These are phyloP conservation scores for Voacanga thouarsii DNA, from an alignment of 257 asterid genomes.

Conservation along the genomic window DNA sequence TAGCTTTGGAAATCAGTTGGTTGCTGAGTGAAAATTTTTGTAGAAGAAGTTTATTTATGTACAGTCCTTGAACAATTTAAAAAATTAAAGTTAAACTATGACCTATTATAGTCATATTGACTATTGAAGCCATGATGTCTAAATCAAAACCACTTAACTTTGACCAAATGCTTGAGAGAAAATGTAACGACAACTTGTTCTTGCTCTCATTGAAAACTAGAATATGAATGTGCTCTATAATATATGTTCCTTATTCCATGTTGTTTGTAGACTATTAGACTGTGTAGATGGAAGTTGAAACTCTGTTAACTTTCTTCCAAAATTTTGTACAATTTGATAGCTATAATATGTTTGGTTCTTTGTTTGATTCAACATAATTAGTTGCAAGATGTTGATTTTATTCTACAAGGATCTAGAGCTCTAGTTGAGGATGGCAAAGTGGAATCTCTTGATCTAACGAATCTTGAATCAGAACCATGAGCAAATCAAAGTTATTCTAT, in stretches of 20 bases:
- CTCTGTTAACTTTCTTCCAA: background rate
- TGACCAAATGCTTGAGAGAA: background rate
- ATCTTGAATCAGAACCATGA: constrained; percentile 46
- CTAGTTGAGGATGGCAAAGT: constrained; percentile 37
- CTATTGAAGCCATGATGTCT: background rate
- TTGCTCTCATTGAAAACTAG: too few species aligned
- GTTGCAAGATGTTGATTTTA: constrained; percentile 63
- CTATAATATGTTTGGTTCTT: background rate
- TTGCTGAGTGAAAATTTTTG: background rate
- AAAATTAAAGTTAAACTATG: background rate
- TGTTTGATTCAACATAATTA: background rate
- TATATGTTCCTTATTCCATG: too few species aligned
- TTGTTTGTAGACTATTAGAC: too few species aligned
- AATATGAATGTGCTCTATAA: too few species aligned
- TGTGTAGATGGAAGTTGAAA: background rate
- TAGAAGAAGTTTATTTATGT: too few species aligned
- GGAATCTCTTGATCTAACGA: constrained; percentile 47
- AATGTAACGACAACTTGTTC: background rate
- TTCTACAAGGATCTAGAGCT: constrained; percentile 35
- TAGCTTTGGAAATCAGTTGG: background rate
- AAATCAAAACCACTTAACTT: background rate
- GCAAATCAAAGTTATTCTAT: constrained; percentile 49
- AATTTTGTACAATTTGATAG: background rate
- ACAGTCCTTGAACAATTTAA: background rate
- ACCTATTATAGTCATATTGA: background rate